Percentiles rank a stretch among this genome's conserved stretches.
phyloP scores from a whole-genome alignment of 192 early-diverging fungal genomes.

The Podila verticillata region DNA sequence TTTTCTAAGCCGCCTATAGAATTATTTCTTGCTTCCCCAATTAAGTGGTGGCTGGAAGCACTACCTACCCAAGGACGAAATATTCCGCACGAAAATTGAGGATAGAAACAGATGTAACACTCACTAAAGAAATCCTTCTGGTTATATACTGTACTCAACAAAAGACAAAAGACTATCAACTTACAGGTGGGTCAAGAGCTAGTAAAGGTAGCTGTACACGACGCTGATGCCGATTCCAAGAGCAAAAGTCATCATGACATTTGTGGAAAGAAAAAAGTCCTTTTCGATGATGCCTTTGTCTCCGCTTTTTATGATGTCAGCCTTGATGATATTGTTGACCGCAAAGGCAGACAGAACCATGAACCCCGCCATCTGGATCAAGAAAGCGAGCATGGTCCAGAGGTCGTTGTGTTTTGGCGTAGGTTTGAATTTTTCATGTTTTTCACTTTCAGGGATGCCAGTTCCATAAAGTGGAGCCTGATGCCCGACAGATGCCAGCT shows the following conservation, averaged over 20 bases:
- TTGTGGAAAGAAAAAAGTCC: conserved; percentile 17
- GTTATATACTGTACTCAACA: not conserved
- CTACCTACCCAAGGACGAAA: too few relatives aligned
- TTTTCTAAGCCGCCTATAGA: too few relatives aligned
- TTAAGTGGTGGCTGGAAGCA: too few relatives aligned
- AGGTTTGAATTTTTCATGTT: conserved; percentile 18
- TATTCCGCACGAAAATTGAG: too few relatives aligned
- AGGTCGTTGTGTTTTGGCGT: conserved; percentile 28
- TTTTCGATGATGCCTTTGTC: conserved; percentile 8
- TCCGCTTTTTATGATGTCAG: conserved; percentile 34
- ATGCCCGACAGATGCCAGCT: conserved; percentile 12
- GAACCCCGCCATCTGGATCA: conserved; percentile 31
- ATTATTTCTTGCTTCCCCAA: too few relatives aligned
- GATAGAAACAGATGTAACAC: not conserved
- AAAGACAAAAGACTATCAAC: conserved; percentile 6
- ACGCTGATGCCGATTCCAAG: conserved; percentile 65
- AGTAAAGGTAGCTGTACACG: conserved; percentile 46
- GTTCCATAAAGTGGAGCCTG: conserved; percentile 2
- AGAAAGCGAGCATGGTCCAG: conserved; percentile 27
- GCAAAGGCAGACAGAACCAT: conserved; percentile 12
- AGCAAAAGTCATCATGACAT: conserved; percentile 51
- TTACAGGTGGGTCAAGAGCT: conserved; percentile 60
- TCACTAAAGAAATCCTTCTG: not conserved
- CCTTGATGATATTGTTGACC: conserved; percentile 42
- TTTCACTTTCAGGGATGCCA: not conserved